Evolutionary conservation across 2,329 filamentous ascomycete species (phyloP).

Genomic region (Talaromyces albobiverticillius): DNA sequence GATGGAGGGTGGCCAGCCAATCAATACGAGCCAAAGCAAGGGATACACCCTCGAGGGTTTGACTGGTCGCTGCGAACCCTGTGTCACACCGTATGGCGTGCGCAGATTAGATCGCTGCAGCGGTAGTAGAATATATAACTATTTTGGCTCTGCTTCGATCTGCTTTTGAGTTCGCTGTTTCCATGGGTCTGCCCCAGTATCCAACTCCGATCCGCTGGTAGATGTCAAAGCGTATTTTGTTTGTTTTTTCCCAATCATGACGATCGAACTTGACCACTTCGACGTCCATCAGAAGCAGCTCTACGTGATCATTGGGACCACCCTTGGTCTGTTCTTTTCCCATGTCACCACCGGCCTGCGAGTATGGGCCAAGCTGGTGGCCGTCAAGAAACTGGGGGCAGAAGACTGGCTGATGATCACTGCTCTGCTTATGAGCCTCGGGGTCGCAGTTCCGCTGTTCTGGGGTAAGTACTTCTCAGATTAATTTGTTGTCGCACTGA

Average conservation of each 20-base stretch:
- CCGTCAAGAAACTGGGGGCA: neutral
- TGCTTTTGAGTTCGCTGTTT: too few species aligned
- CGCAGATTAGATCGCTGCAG: too few species aligned
- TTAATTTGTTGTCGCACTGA: too few species aligned
- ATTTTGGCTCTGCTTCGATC: too few species aligned
- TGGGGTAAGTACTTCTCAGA: too few species aligned
- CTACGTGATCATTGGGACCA: neutral
- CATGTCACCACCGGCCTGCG: neutral
- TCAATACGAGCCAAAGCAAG: too few species aligned
- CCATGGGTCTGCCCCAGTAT: too few species aligned
- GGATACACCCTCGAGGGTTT: too few species aligned
- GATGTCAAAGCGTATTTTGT: neutral
- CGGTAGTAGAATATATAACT: too few species aligned
- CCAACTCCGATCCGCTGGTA: neutral
- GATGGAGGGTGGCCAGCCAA: too few species aligned
- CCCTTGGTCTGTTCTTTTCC: neutral
- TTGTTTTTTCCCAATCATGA: neutral
- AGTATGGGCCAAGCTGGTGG: neutral
- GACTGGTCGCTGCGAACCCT: too few species aligned
- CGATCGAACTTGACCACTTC: neutral
- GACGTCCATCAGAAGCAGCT: neutral
- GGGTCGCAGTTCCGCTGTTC: neutral
- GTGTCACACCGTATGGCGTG: too few species aligned
- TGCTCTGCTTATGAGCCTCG: neutral
- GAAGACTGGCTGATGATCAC: neutral